Evolutionary conservation across 768 basidiomycete genomes (phyloP).

Genomic region (Arthromyces matolae): DNA sequence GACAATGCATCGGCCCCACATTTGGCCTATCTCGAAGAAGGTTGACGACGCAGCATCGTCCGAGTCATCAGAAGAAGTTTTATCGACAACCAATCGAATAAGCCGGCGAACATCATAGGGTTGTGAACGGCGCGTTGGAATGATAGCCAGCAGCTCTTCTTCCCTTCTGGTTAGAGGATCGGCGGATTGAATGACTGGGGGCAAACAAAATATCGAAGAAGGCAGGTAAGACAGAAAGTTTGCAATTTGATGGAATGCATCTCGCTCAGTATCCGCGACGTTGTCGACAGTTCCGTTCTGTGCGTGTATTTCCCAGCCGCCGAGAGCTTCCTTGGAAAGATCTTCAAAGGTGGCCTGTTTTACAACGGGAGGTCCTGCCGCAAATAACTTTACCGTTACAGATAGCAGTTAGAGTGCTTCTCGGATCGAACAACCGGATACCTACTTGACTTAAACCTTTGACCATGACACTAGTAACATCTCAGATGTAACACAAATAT

Average conservation of each 20-base stretch:
- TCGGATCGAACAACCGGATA: too few species aligned
- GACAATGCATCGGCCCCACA: constrained; percentile 35
- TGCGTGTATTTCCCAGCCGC: constrained; percentile 8
- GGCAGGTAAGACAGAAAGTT: constrained; percentile 37
- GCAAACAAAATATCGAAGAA: constrained; percentile 35
- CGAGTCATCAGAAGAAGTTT: constrained; percentile 10
- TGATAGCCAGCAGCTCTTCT: constrained; percentile 32
- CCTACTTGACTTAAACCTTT: constrained; percentile 33
- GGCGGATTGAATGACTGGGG: constrained; percentile 21
- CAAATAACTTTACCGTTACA: constrained; percentile 5
- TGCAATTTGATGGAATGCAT: constrained; percentile 34
- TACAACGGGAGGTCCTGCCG: constrained; percentile 15
- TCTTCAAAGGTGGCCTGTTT: constrained; percentile 19
- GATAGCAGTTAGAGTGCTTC: too few species aligned
- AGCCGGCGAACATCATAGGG: constrained; percentile 35
- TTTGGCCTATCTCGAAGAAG: constrained; percentile 37
- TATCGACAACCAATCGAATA: constrained; percentile 32
- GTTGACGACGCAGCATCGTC: constrained; percentile 10
- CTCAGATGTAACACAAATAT: neutral
- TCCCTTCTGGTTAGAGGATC: constrained; percentile 30
- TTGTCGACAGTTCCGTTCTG: constrained; percentile 9
- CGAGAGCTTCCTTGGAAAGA: constrained; percentile 16
- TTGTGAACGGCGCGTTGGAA: constrained; percentile 32
- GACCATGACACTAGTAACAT: constrained; percentile 33
- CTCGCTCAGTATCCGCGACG: constrained; percentile 30